Evolutionary conservation across 2,329 filamentous ascomycete genomes (phyloP), one percentile per base, ranked within the genome.

Genomic region (Venturia aucupariae): DNA sequence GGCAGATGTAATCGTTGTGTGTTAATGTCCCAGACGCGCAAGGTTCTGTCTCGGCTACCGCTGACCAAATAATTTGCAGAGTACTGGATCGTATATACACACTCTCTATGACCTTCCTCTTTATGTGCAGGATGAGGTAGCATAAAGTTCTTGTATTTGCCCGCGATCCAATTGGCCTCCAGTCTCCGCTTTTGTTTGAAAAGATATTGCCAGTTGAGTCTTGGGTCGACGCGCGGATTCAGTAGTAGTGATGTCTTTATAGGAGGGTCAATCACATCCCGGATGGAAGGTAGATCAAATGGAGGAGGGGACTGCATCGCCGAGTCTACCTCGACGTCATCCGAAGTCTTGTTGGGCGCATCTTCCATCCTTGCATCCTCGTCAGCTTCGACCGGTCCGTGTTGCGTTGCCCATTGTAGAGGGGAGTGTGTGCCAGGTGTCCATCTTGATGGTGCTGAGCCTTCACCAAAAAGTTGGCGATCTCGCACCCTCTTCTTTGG

Each of bases 31-130:
- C 94, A 99, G 61, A 97, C 87, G 48, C 93, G 86, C 68, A 99
- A 84, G 0, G 90, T 90, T 68, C 85, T 87, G 72, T 99, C 94
- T 63, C 94, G 84, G 71, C 93, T 97, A 19, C 94, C 94, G 72
- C 92, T 97, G 61, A 97, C 93, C 11, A 99, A 82, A 74, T 88
- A 94, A 67, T 91, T 87, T 1, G 88, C 83, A 63, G 88, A 88
- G 71, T 93, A 96, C 74, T 99, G 93, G 63, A 99, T 86, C 2
- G 90, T 93, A 75, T 99, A 99, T 15, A 99, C 92, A 74, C 92
- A 97, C 72, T 97, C 93, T 24, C 82, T 83, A 72, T 99, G 94
- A 0, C 90, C 90, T 73, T 97, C 93, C 39, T 90, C 82, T 0
- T 86, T 86, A 70, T 92, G 82, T 44, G 85, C 82, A 0, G 92